Percentiles rank a stretch among this genome's conserved stretches.
Evolutionary conservation across 2,329 filamentous ascomycete genomes (phyloP).

Genomic region (Thermomyces lanuginosus): DNA sequence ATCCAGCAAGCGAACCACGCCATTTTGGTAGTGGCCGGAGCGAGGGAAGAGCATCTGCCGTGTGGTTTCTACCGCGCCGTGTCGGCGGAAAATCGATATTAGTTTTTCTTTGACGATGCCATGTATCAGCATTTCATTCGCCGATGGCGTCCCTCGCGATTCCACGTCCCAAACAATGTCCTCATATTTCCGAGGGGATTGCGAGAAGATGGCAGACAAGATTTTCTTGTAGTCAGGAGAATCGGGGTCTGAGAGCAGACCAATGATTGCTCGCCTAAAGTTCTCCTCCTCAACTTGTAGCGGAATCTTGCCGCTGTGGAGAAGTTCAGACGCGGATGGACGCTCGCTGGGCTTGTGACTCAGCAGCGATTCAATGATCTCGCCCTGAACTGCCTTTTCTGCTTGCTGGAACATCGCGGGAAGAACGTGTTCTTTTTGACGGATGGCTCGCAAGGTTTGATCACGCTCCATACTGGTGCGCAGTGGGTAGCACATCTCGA

Average conservation of each 20-base stretch:
- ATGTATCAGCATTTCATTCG: conserved; percentile 45
- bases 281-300: conserved; percentile 87
- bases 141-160: conserved; percentile 35
- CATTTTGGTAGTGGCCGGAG: conserved; percentile 58
- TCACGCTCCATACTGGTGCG: conserved; percentile 48
- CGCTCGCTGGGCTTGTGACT: conserved; percentile 69
- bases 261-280: conserved; percentile 65
- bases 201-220: conserved; percentile 66
- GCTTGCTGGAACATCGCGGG: conserved; percentile 57
- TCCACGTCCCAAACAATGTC: conserved; percentile 66
- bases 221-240: conserved; percentile 85
- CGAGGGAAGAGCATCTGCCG: conserved; percentile 65
- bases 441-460: conserved; percentile 50
- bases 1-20: conserved; percentile 67
- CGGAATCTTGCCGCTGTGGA: conserved; percentile 74
- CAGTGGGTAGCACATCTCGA: conserved; percentile 72
- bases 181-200: conserved; percentile 60
- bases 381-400: conserved; percentile 52
- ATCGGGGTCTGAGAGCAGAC: conserved; percentile 56
- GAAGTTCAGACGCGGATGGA: conserved; percentile 64
- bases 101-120: conserved; percentile 59
- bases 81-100: conserved; percentile 63
- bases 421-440: conserved; percentile 50
- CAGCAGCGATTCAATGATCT: conserved; percentile 64
- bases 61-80: conserved; percentile 71